phyloP scores from a whole-genome alignment of 78 protist species.

The Speleostelium caveatum region DNA sequence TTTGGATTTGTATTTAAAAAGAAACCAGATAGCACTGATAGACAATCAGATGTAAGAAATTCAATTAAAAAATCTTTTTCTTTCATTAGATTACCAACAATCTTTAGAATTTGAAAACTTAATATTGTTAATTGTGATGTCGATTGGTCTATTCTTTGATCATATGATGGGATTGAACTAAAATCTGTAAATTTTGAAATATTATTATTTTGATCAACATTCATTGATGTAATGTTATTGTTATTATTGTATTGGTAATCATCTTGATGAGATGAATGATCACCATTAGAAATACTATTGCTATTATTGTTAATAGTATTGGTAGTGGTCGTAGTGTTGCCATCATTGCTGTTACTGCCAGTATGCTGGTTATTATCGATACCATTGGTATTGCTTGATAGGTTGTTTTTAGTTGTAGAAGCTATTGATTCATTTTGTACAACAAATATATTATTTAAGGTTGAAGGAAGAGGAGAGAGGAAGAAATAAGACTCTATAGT shows the following conservation, averaged over 20 bases:
- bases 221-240: not conserved
- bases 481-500: conserved; percentile 21
- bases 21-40: not conserved
- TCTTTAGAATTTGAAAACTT: conserved; percentile 43
- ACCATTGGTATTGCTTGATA: not conserved
- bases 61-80: conserved; percentile 30
- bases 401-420: not conserved
- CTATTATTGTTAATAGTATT: not conserved
- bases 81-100: conserved; percentile 28
- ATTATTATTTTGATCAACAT: conserved; percentile 3
- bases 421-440: not conserved
- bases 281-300: too few species aligned
- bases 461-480: conserved; percentile 34
- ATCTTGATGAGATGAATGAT: too few species aligned
- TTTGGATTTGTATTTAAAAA: not conserved
- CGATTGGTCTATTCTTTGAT: not conserved
- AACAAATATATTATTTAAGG: conserved; percentile 12
- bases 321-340: not conserved
- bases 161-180: not conserved
- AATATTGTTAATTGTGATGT: conserved; percentile 10
- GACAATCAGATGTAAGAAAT: conserved; percentile 17
- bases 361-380: not conserved
- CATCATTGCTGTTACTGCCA: not conserved
- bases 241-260: not conserved
- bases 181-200: too few species aligned